These are phyloP conservation scores for Neonectria punicea DNA, from an alignment of 2,329 filamentous ascomycete species.

Conservation along the genomic window DNA sequence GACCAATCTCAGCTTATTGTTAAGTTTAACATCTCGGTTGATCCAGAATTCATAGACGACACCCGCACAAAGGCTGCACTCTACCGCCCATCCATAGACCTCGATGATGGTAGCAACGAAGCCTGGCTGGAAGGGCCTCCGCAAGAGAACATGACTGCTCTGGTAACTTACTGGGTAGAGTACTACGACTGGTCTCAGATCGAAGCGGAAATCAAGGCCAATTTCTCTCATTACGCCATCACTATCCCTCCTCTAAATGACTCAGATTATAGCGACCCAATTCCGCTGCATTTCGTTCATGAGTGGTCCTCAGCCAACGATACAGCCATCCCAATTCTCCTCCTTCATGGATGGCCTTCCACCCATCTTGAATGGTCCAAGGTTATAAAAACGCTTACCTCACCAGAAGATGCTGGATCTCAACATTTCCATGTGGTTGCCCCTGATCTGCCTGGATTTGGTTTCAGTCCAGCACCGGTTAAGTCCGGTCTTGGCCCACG, in stretches of 20 bases:
- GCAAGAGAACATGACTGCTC: not conserved
- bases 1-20: too few relatives aligned
- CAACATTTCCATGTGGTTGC: slow-evolving; percentile 29
- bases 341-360: not conserved
- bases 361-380: not conserved
- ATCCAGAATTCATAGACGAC: slow-evolving; percentile 10
- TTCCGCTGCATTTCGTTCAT: slow-evolving; percentile 22
- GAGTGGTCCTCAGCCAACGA: not conserved
- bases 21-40: slow-evolving; percentile 8
- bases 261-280: slow-evolving; percentile 5
- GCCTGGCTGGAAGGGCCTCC: slow-evolving; percentile 2
- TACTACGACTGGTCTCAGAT: slow-evolving; percentile 38
- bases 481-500: slow-evolving; percentile 21
- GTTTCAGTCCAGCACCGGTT: slow-evolving; percentile 33
- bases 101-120: not conserved
- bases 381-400: not conserved
- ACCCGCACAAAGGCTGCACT: slow-evolving; percentile 14
- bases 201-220: slow-evolving; percentile 25
- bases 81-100: slow-evolving; percentile 2
- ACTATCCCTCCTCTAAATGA: slow-evolving; percentile 8
- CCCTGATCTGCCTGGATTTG: slow-evolving; percentile 33
- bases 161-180: slow-evolving; percentile 30
- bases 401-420: not conserved
- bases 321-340: not conserved
- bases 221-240: slow-evolving; percentile 41